Conservation (phyloP, 495 filamentous ascomycete genomes). For the Tuber brumale region DNA sequence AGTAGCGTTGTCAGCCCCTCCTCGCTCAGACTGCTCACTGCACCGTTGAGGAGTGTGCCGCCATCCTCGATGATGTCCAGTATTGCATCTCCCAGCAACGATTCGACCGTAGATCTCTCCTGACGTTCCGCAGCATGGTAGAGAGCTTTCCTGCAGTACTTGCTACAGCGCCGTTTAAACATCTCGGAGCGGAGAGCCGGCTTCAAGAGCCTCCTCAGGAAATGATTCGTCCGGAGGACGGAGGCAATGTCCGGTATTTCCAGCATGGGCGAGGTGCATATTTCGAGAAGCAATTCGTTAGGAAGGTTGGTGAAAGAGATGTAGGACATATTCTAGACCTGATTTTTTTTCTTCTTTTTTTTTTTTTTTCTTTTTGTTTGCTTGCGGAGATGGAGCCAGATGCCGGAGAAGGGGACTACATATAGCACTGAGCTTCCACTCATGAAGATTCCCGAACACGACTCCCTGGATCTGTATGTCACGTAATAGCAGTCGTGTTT, state of each 20-base stretch:
- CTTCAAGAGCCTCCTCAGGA: not conserved
- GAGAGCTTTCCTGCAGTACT: not conserved
- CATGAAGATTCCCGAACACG: no score
- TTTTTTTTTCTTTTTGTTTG: no score
- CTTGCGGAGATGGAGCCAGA: no score
- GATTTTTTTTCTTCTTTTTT: no score
- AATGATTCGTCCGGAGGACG: not conserved
- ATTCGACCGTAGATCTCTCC: not conserved
- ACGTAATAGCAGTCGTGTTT: no score
- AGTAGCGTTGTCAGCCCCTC: not conserved
- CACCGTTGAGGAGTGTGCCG: not conserved
- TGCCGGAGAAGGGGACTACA: not conserved
- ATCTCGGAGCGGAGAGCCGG: not conserved
- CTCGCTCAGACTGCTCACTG: not conserved
- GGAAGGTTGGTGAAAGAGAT: no score
- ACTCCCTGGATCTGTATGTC: no score
- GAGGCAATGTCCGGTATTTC: not conserved
- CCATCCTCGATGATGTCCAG: not conserved
- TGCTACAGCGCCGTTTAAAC: not conserved
- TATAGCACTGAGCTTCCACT: not conserved
- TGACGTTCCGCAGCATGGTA: not conserved
- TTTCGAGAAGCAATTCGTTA: not conserved
- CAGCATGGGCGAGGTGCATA: not conserved
- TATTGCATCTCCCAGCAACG: not conserved
- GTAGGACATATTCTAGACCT: not conserved